phyloP scores from a whole-genome alignment of 352 stramenopile genomes.

The Phytophthora litchii region DNA sequence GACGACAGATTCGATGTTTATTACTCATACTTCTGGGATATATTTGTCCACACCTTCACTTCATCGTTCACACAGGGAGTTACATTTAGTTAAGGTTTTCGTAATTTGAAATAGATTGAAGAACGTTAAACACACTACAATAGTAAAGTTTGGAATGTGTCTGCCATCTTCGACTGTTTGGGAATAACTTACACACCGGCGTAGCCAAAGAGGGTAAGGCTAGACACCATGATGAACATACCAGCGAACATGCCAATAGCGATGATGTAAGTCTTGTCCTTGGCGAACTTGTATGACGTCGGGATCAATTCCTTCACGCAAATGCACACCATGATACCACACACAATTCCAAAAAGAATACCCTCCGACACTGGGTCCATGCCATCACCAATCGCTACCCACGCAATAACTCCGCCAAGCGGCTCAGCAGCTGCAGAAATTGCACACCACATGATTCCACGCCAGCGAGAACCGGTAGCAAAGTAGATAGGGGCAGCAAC shows the following conservation, averaged over 20 bases:
- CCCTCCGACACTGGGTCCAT: conserved; percentile 57
- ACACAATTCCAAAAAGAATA: conserved; percentile 92
- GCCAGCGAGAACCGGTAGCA: conserved; percentile 91
- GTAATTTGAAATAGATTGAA: too few relatives aligned
- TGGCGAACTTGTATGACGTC: conserved; percentile 89
- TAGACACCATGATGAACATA: conserved; percentile 90
- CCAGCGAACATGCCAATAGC: conserved; percentile 78
- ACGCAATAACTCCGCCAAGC: conserved; percentile 89
- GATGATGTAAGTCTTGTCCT: conserved; percentile 76
- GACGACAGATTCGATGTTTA: too few relatives aligned
- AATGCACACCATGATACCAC: conserved; percentile 95
- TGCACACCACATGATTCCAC: conserved; percentile 93
- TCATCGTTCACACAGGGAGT: too few relatives aligned
- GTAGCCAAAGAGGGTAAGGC: conserved; percentile 87
- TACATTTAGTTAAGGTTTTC: too few relatives aligned
- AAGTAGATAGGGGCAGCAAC: conserved; percentile 97
- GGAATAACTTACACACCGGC: conserved; percentile 48
- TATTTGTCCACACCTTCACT: too few relatives aligned
- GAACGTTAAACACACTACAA: too few relatives aligned
- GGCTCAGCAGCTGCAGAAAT: conserved; percentile 91
- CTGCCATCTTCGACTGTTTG: not conserved
- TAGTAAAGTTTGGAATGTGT: too few relatives aligned
- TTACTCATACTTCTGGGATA: too few relatives aligned
- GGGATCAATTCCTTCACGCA: conserved; percentile 91
- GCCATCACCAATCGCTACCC: conserved; percentile 73